phyloP scores from a whole-genome alignment of 1,284 basidiomycete genomes.

The Fistulinella cinereoalba region DNA sequence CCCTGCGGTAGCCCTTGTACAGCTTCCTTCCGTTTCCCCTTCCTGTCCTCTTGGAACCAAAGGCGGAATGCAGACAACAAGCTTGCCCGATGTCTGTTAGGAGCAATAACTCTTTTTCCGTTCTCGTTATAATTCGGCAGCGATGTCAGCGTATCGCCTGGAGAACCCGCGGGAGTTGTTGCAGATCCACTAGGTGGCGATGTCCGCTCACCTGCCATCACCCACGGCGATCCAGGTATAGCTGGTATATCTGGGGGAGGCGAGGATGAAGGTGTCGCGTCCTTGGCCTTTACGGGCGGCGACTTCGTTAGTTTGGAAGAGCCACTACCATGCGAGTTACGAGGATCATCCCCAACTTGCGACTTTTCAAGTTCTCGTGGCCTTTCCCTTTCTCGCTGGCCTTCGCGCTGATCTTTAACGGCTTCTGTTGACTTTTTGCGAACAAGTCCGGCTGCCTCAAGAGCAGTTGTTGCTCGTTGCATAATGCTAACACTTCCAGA shows the following conservation, averaged over 20 bases:
- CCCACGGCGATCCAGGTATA: slow-evolving; percentile 65
- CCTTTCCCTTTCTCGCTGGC: slow-evolving; percentile 40
- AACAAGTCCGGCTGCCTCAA: slow-evolving; percentile 76
- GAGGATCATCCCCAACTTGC: slow-evolving; percentile 54
- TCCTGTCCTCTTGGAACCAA: slow-evolving; percentile 80
- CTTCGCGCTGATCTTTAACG: slow-evolving; percentile 58
- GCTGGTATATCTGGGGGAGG: slow-evolving; percentile 51
- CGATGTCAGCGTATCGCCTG: slow-evolving; percentile 51
- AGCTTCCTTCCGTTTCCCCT: slow-evolving; percentile 66
- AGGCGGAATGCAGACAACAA: slow-evolving; percentile 68
- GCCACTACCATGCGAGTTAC: slow-evolving; percentile 58
- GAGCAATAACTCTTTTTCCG: slow-evolving; percentile 33
- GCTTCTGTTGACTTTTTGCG: slow-evolving; percentile 76
- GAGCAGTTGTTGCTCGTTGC: slow-evolving; percentile 87
- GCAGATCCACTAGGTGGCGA: slow-evolving; percentile 35
- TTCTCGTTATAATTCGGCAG: slow-evolving; percentile 50
- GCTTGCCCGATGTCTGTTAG: slow-evolving; percentile 61
- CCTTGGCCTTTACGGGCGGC: slow-evolving; percentile 57
- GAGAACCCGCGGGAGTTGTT: slow-evolving; percentile 54
- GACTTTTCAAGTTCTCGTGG: slow-evolving; percentile 42
- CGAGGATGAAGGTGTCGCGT: slow-evolving; percentile 39
- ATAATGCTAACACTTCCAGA: slow-evolving; percentile 90
- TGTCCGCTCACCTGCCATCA: slow-evolving; percentile 50
- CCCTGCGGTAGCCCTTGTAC: slow-evolving; percentile 31
- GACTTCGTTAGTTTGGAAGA: slow-evolving; percentile 66